Evolutionary conservation across 352 stramenopile species (phyloP), one percentile per base, ranked within the genome.

Genomic region (Pythium myriotylum): DNA sequence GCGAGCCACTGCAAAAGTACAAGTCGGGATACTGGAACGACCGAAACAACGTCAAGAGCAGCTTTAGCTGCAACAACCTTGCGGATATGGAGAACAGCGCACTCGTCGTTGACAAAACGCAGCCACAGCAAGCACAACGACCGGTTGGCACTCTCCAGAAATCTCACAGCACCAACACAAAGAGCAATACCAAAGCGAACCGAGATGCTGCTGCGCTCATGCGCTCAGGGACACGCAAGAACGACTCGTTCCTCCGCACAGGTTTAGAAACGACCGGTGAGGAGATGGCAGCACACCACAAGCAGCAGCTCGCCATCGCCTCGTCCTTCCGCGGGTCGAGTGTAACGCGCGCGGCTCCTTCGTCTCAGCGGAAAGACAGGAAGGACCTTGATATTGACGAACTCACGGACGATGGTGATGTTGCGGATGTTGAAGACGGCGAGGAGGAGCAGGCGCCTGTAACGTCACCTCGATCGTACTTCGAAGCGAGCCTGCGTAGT

Each of bases 11-110:
- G 46, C 64, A 76, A n/a, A 74, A 82, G 54, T 70, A 83, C 33
- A 81, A 80, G 19, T 75, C 77, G 5, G 83, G 80, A 4, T 92
- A 90, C 50, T 90, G 83, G 83, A 89, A 90, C 48, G 76, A 73
- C 32, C 54, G 70, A 20, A 86, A 76, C 54, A 90, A 87, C 61
- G 71, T 90, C 50, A 92, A 84, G 56, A 90, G 78, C 68, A 92
- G 83, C 68, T 89, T 89, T 40, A 92, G 83, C 54, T 90, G 79
- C 74, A 92, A 92, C 67, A 92, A 92, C 49, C 51, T 92, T 19
- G 57, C 79, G 3, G 83, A 92, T 40, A 76, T 90, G 33, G 83
- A 89, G 59, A 66, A 75, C 12, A 72, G 70, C 10, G 79, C 79
- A 26, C 51, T 83, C 8, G 24, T 72, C 46, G 62, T 86, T 35